Conservation (phyloP, 1,284 basidiomycete genomes). For the Cutaneotrichosporon sp. region DNA sequence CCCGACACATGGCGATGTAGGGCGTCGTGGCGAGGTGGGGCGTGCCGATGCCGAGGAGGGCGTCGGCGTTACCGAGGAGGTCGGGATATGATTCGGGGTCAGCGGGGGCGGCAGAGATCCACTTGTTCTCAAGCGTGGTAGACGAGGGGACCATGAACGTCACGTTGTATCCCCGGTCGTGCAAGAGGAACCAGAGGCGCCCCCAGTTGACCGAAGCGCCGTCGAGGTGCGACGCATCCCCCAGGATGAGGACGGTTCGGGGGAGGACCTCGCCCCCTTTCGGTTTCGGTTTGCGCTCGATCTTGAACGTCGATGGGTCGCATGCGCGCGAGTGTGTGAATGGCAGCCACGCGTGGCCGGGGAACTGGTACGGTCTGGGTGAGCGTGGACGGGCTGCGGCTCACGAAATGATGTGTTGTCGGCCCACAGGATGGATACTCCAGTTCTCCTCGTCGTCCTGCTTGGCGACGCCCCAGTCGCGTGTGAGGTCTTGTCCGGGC, state of each 20-base stretch:
- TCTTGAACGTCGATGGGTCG: not conserved
- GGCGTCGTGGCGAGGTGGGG: not conserved
- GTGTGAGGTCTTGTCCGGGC: not conserved
- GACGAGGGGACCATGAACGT: not conserved
- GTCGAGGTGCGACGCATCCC: not conserved
- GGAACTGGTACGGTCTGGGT: slow-evolving; percentile 23
- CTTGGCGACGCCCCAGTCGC: not conserved
- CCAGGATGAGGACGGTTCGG: slow-evolving; percentile 5
- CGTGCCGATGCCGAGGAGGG: not conserved
- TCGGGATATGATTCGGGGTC: not conserved
- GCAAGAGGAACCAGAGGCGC: not conserved
- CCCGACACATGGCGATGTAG: slow-evolving; percentile 3
- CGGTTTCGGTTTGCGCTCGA: not conserved
- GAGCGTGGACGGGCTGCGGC: not conserved
- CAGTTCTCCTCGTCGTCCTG: not conserved
- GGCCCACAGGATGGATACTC: slow-evolving; percentile 13
- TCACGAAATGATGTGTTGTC: slow-evolving; percentile 11
- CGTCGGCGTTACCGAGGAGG: not conserved
- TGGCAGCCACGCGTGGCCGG: slow-evolving; percentile 19
- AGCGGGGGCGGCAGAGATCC: not conserved
- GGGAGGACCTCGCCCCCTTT: not conserved
- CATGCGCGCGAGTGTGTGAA: not conserved
- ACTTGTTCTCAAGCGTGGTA: not conserved
- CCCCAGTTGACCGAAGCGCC: not conserved
- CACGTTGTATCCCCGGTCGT: not conserved